Evolutionary conservation across 2,329 filamentous ascomycete genomes (phyloP).

Genomic region (Phyllosticta citrichinensis): DNA sequence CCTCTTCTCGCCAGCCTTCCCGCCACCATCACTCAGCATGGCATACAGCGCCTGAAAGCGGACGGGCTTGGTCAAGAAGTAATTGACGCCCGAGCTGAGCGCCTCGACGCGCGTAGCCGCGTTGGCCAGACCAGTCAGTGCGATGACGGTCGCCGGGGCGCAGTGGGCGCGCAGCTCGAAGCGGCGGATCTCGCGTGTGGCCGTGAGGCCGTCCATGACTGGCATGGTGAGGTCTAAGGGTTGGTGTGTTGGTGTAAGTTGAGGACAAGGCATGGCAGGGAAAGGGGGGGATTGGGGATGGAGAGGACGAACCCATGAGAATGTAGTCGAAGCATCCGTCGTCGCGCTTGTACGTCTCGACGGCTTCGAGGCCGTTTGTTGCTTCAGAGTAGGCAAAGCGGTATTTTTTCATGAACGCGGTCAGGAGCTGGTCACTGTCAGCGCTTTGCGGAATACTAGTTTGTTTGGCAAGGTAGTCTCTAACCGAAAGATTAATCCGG

Average conservation of each 20-base stretch:
- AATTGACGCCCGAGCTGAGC: slow-evolving; percentile 20
- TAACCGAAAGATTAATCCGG: slow-evolving; percentile 9
- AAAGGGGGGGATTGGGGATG: not conserved
- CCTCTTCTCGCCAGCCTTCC: not conserved
- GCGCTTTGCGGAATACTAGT: not conserved
- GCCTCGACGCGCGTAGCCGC: slow-evolving; percentile 20
- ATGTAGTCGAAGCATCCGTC: slow-evolving; percentile 17
- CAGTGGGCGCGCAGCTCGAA: slow-evolving; percentile 18
- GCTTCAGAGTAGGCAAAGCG: slow-evolving; percentile 18
- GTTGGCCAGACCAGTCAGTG: slow-evolving; percentile 22
- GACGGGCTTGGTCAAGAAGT: slow-evolving; percentile 25
- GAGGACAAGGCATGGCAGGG: not conserved
- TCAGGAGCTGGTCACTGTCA: slow-evolving; percentile 18
- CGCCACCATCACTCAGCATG: not conserved
- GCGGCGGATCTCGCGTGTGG: slow-evolving; percentile 24
- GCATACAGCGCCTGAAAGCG: slow-evolving; percentile 18
- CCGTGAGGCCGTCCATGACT: slow-evolving; percentile 27
- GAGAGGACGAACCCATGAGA: slow-evolving; percentile 19
- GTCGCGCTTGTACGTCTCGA: slow-evolving; percentile 17
- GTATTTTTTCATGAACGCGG: slow-evolving; percentile 22
- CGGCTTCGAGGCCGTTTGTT: slow-evolving; percentile 24
- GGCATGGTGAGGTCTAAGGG: slow-evolving; percentile 26
- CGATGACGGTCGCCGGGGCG: slow-evolving; percentile 15
- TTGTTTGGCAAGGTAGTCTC: not conserved
- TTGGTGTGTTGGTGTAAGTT: not conserved